Conservation (phyloP, 2,329 filamentous ascomycete genomes). For the Didymella keratinophila region DNA sequence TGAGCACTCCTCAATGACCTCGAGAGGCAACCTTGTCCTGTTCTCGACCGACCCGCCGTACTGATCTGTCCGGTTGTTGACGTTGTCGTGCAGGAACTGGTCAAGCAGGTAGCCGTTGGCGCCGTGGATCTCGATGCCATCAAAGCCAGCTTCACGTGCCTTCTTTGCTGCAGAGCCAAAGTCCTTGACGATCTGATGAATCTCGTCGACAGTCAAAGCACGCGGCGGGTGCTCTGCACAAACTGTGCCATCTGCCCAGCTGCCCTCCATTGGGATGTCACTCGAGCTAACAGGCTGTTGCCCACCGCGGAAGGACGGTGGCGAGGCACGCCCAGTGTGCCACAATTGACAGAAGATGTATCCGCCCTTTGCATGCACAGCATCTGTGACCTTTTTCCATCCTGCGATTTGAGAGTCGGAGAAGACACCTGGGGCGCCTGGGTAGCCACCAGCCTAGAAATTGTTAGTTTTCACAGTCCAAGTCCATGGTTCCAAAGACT, state of each 20-base stretch:
- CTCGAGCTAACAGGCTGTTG: slow-evolving; percentile 49
- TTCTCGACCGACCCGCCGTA: slow-evolving; percentile 62
- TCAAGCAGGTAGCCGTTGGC: slow-evolving; percentile 59
- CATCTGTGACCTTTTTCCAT: slow-evolving; percentile 61
- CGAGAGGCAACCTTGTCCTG: slow-evolving; percentile 63
- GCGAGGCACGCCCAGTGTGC: slow-evolving; percentile 58
- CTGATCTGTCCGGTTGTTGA: slow-evolving; percentile 59
- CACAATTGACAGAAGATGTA: slow-evolving; percentile 57
- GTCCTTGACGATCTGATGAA: slow-evolving; percentile 49
- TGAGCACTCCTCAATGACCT: slow-evolving; percentile 55
- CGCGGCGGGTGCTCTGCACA: slow-evolving; percentile 47
- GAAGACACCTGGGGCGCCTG: slow-evolving; percentile 45
- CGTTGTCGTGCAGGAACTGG: slow-evolving; percentile 60
- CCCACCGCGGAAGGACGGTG: slow-evolving; percentile 51
- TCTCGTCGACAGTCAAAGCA: slow-evolving; percentile 51
- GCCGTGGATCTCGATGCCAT: slow-evolving; percentile 53
- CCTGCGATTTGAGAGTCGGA: slow-evolving; percentile 54
- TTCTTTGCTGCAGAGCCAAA: slow-evolving; percentile 51
- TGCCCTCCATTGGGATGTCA: slow-evolving; percentile 53
- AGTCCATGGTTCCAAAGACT: not conserved
- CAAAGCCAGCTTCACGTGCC: slow-evolving; percentile 48
- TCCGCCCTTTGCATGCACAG: slow-evolving; percentile 60
- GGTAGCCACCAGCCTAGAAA: slow-evolving; percentile 49
- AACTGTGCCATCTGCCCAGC: slow-evolving; percentile 50
- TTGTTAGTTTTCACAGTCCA: not conserved